These are phyloP conservation scores for Oldenlandia corymbosa DNA, from an alignment of 257 asterid species.

Conservation along the genomic window DNA sequence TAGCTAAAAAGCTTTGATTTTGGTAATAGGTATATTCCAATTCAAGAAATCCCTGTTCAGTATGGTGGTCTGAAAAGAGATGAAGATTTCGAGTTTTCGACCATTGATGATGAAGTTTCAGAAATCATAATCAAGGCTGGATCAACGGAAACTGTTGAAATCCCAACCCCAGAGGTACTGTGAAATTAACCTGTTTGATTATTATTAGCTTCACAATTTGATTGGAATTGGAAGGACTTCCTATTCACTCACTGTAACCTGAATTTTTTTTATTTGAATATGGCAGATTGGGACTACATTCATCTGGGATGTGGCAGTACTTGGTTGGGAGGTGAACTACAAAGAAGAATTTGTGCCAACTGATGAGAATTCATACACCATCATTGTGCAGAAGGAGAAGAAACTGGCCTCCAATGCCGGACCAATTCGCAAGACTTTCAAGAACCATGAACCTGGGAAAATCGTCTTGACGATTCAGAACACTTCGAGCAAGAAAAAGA, in stretches of 20 bases:
- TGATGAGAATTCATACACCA: slow-evolving; percentile 56
- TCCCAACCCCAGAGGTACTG: slow-evolving; percentile 59
- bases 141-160: slow-evolving; percentile 52
- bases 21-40: slow-evolving; percentile 51
- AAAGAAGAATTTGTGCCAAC: slow-evolving; percentile 68
- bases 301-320: slow-evolving; percentile 56
- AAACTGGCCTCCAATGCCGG: slow-evolving; percentile 40
- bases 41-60: slow-evolving; percentile 61
- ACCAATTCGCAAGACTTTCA: slow-evolving; percentile 56
- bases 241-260: not conserved
- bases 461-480: slow-evolving; percentile 50
- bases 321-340: slow-evolving; percentile 72
- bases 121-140: slow-evolving; percentile 62
- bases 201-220: not conserved
- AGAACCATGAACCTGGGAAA: slow-evolving; percentile 63
- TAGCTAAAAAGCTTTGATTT: slow-evolving; percentile 2
- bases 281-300: slow-evolving; percentile 58
- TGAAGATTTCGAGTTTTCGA: slow-evolving; percentile 47
- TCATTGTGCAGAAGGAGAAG: slow-evolving; percentile 60
- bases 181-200: not conserved
- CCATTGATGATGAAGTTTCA: slow-evolving; percentile 39
- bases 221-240: not conserved
- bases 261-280: not conserved
- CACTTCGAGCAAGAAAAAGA: slow-evolving; percentile 65
- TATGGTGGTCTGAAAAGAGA: slow-evolving; percentile 72